These are phyloP conservation scores for Tolypocladium album DNA, from an alignment of 2,329 filamentous ascomycete genomes.

Conservation along the genomic window DNA sequence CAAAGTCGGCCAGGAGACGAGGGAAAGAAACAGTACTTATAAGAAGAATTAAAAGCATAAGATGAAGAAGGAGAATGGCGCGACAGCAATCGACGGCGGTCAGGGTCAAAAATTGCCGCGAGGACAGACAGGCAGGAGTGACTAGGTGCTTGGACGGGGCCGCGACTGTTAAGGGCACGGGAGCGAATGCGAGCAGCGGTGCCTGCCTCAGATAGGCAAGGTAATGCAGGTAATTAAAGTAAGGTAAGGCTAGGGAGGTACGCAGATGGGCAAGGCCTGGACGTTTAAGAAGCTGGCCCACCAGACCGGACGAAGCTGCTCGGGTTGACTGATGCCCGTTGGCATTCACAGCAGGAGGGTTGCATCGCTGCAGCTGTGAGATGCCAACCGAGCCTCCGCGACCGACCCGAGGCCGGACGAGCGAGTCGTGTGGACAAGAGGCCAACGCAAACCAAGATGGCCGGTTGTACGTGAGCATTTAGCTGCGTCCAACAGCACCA, in stretches of 20 bases:
- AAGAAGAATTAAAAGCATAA: background rate
- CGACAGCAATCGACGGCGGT: background rate
- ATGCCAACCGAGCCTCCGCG: background rate
- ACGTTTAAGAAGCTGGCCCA: background rate
- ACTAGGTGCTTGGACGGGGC: background rate
- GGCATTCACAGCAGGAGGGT: background rate
- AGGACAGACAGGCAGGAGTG: background rate
- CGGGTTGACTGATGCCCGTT: background rate
- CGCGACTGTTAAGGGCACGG: background rate
- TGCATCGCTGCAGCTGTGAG: background rate
- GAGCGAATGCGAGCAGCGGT: background rate
- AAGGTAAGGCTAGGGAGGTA: background rate
- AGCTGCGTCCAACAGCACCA: background rate
- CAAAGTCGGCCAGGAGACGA: background rate
- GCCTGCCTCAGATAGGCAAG: background rate
- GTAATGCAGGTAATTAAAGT: background rate
- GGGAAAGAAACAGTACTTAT: background rate
- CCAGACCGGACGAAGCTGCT: background rate
- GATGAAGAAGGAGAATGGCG: background rate
- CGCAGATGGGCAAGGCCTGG: background rate
- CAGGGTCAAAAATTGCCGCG: background rate
- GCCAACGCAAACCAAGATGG: background rate
- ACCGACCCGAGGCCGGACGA: background rate
- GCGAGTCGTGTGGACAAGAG: background rate
- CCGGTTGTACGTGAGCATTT: background rate